phyloP scores from a whole-genome alignment of 208 protist genomes.

The Acanthamoeba triangularis region DNA sequence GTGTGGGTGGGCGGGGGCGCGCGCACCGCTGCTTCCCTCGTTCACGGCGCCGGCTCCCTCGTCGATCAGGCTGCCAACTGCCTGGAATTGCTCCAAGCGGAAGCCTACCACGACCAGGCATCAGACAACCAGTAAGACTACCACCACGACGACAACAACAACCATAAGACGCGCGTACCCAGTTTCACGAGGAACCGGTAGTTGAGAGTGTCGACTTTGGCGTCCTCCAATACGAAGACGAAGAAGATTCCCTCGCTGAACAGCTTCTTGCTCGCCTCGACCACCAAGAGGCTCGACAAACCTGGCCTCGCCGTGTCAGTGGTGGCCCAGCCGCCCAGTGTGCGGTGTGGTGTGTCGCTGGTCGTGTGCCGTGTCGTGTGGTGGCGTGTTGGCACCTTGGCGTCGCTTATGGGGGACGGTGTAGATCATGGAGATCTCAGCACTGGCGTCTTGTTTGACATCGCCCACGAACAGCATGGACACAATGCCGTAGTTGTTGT shows the following conservation, averaged over 20 bases:
- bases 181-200: constrained; percentile 21
- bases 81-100: constrained; percentile 25
- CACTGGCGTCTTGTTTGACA: neutral
- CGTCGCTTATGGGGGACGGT: neutral
- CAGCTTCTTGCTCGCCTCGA: neutral
- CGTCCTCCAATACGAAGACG: constrained; percentile 7
- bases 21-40: neutral
- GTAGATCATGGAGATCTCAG: constrained; percentile 41
- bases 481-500: neutral
- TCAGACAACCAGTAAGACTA: no score
- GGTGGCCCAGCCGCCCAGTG: no score
- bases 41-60: neutral
- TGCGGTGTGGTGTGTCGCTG: no score
- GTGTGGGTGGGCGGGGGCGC: neutral
- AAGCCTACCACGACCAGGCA: neutral
- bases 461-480: constrained; percentile 11
- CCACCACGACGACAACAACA: neutral
- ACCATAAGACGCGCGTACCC: neutral
- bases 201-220: neutral
- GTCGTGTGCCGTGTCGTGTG: no score
- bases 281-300: neutral
- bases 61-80: neutral
- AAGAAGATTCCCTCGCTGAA: constrained; percentile 6
- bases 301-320: neutral
- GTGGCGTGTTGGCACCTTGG: no score